Evolutionary conservation across 192 early-diverging fungal species (phyloP).

Genomic region (Umbelopsis isabellina): DNA sequence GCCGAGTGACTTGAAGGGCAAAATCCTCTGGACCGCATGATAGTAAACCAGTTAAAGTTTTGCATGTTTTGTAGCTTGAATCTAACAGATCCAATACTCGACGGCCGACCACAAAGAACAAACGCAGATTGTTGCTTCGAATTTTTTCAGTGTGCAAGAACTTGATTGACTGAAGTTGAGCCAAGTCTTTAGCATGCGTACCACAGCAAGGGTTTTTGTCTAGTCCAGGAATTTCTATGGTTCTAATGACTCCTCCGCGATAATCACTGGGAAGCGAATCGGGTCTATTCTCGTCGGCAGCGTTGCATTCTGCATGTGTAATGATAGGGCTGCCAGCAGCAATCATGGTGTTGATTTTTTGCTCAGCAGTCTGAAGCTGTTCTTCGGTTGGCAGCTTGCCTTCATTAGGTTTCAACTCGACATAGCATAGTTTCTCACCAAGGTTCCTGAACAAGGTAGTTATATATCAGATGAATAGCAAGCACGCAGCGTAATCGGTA

Average conservation of each 20-base stretch:
- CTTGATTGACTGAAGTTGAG: conserved; percentile 69
- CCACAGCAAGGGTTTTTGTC: conserved; percentile 76
- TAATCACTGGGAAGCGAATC: conserved; percentile 60
- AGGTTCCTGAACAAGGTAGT: conserved; percentile 45
- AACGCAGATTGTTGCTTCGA: conserved; percentile 62
- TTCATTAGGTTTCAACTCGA: conserved; percentile 57
- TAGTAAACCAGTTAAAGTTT: conserved; percentile 39
- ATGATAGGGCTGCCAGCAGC: conserved; percentile 49
- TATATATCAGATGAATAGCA: background rate
- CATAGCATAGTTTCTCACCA: conserved; percentile 56
- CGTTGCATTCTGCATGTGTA: conserved; percentile 31
- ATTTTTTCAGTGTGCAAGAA: conserved; percentile 66
- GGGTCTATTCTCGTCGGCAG: conserved; percentile 50
- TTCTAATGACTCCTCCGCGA: conserved; percentile 49
- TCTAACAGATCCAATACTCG: conserved; percentile 54
- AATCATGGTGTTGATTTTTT: conserved; percentile 59
- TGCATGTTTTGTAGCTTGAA: conserved; percentile 37
- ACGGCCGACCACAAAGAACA: conserved; percentile 72
- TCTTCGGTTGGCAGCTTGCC: conserved; percentile 42
- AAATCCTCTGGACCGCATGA: conserved; percentile 46
- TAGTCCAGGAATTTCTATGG: conserved; percentile 51
- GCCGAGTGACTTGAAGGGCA: conserved; percentile 43
- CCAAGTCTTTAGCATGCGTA: conserved; percentile 62
- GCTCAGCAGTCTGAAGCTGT: conserved; percentile 54
- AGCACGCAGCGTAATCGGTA: conserved; percentile 1